Evolutionary conservation across 1,284 basidiomycete genomes (phyloP), one percentile per base, ranked within the genome.

Genomic region (Ganoderma lucidum): DNA sequence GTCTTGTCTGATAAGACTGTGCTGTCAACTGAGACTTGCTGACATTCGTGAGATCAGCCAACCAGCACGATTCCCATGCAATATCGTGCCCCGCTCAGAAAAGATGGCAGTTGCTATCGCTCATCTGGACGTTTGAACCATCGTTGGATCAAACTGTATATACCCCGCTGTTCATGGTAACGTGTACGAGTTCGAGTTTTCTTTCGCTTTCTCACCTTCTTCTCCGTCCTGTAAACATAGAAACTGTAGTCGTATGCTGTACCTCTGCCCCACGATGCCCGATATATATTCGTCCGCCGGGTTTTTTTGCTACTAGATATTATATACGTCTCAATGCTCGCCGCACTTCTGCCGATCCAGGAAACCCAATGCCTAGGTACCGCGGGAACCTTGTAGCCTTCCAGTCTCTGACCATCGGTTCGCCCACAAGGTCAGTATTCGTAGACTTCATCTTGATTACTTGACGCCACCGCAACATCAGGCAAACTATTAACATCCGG

Each of bases 21-120:
- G 19, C 41, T 19, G 17, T n/a, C 35, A 55, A 14, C 41, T 28
- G 17, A 19, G 48, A 55, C 17, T 44, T 30, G 14, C 39, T 28
- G 48, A 44, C 28, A 15, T n/a, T 6, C 15, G 30, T 8, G 15
- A 37, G 17, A 15, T 39, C 53, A 71, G 67, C 45, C 67, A 67
- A 48, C 71, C 70, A 6, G 41, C 39, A 32, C 63, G 39, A n/a
- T 73, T 73, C 60, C 12, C 19, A 4, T 70, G 71, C 62, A 59
- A 32, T 6, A 63, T 73, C 5, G n/a, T 66, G 6, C 69, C 71
- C 17, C 69, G 69, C 3, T 67, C 71, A 5, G 64, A 63, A 28
- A 70, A 63, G 53, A 30, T 39, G 3, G 62, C 60, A 6, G 61
- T 14, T 37, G 28, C 60, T 10, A 60, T 63, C 32, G 32, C 60